phyloP scores from a whole-genome alignment of 257 asterid species.

The Anisodus tanguticus region DNA sequence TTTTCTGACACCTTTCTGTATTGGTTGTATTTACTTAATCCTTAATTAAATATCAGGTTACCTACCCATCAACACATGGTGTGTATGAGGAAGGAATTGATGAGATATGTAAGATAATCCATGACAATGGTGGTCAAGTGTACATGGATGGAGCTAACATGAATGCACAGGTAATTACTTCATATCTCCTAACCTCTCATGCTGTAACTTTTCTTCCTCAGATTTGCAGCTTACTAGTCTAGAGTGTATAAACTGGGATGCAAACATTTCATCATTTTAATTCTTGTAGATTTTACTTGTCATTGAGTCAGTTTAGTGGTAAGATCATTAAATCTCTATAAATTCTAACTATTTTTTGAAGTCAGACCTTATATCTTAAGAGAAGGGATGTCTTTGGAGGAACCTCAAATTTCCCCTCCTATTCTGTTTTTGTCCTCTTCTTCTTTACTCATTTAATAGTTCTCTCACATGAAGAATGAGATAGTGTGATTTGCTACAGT shows the following conservation, averaged over 20 bases:
- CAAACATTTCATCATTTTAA: not conserved
- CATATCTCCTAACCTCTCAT: constrained; percentile 12
- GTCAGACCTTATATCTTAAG: not conserved
- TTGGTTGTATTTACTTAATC: constrained; percentile 9
- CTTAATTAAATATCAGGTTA: constrained; percentile 61
- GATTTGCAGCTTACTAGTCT: constrained; percentile 5
- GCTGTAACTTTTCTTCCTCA: constrained; percentile 5
- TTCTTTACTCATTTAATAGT: constrained; percentile 20
- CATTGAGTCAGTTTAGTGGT: not conserved
- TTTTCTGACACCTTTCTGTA: constrained; percentile 9
- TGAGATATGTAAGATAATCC: constrained; percentile 94
- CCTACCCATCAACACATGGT: constrained; percentile 99
- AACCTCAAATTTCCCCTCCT: constrained; percentile 20
- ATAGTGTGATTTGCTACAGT: constrained; percentile 7
- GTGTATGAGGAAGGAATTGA: constrained; percentile 98
- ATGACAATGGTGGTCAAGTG: constrained; percentile 97
- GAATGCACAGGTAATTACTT: constrained; percentile 89
- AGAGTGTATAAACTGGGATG: constrained; percentile 2
- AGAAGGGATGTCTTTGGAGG: not conserved
- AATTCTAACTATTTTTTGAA: not conserved
- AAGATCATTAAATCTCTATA: not conserved
- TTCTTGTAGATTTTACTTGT: constrained; percentile 6
- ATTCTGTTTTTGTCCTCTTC: not conserved
- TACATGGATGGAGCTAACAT: constrained; percentile 99
- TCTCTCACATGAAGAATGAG: not conserved